Percentiles rank a stretch among this genome's conserved stretches.
phyloP scores from a whole-genome alignment of 164 flowering plant species.

The Taxillus chinensis region DNA sequence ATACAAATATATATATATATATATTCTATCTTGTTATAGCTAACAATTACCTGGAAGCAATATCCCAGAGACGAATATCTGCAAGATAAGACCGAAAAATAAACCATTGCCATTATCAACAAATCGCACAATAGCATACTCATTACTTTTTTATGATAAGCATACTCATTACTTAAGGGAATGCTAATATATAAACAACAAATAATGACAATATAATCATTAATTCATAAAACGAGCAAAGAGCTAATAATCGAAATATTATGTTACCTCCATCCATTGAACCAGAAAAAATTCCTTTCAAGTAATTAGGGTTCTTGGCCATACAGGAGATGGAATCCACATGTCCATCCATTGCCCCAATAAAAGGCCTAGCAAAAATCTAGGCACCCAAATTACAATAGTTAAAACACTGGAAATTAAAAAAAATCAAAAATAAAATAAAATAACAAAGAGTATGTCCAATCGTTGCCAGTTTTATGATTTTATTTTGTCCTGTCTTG shows the following conservation, averaged over 20 bases:
- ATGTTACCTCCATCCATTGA: slow-evolving; percentile 92
- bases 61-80: slow-evolving; percentile 97
- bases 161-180: too few relatives aligned
- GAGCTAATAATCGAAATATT: not conserved
- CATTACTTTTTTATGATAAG: too few relatives aligned
- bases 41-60: slow-evolving; percentile 62
- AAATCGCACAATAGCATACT: too few relatives aligned
- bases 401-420: not conserved
- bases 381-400: slow-evolving; percentile 11
- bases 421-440: too few relatives aligned
- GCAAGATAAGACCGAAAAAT: slow-evolving; percentile 20
- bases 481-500: too few relatives aligned
- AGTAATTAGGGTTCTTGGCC: slow-evolving; percentile 84
- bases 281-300: slow-evolving; percentile 89
- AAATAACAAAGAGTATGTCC: too few relatives aligned
- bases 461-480: too few relatives aligned
- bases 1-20: too few relatives aligned
- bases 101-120: too few relatives aligned
- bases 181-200: too few relatives aligned
- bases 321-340: slow-evolving; percentile 70
- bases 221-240: not conserved
- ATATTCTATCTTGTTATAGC: not conserved
- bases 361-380: slow-evolving; percentile 90
- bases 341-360: slow-evolving; percentile 95
- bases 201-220: too few relatives aligned